phyloP scores from a whole-genome alignment of 805 yeast species.

The Blastobotrys parvus region DNA sequence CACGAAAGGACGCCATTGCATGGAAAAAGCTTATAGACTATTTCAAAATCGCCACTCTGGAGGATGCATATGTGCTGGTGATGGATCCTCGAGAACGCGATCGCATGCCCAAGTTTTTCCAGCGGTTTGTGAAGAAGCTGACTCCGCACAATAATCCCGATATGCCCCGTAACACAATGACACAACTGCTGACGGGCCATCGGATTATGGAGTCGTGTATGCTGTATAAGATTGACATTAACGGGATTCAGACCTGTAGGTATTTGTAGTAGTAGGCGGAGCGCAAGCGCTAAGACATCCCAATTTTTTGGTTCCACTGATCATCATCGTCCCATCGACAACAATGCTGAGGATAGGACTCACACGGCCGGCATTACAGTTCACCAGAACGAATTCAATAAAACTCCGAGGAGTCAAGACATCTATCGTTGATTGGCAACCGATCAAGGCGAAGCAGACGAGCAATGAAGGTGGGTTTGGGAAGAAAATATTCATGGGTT shows the following conservation, averaged over 20 bases:
- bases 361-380: neutral
- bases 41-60: neutral
- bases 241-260: neutral
- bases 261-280: neutral
- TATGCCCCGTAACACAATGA: neutral
- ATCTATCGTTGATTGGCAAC: slow-evolving; percentile 68
- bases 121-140: neutral
- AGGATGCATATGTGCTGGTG: neutral
- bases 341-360: neutral
- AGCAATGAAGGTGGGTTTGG: slow-evolving; percentile 6
- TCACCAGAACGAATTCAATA: neutral
- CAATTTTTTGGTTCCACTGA: neutral
- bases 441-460: slow-evolving; percentile 42
- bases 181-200: neutral
- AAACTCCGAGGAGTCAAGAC: slow-evolving; percentile 14
- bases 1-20: neutral
- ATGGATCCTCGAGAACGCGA: neutral
- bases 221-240: neutral
- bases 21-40: neutral
- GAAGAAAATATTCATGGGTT: slow-evolving; percentile 30
- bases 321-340: neutral
- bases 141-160: neutral
- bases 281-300: neutral
- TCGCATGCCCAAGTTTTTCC: neutral
- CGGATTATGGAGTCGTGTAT: neutral